These are phyloP conservation scores for Populus trichocarpa DNA, from an alignment of 441 rosid genomes.

Conservation along the genomic window DNA sequence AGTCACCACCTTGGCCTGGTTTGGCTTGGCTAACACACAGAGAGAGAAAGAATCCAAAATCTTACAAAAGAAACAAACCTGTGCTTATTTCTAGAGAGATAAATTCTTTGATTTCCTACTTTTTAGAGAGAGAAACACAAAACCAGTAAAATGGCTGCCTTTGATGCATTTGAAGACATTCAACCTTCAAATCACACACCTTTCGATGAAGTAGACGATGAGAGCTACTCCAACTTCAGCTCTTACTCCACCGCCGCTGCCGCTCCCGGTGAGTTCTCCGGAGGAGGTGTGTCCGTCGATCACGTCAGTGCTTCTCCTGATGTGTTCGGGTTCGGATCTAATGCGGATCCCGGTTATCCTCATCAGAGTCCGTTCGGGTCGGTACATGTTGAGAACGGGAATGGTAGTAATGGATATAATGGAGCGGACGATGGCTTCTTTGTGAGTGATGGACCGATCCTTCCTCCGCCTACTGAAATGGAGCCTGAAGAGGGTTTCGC, in stretches of 20 bases:
- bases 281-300: constrained; percentile 40
- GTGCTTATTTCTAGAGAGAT: background rate
- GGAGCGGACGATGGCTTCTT: no score
- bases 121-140: background rate
- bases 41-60: background rate
- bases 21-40: background rate
- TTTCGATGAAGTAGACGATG: constrained; percentile 38
- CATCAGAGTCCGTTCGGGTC: constrained; percentile 23
- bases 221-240: constrained; percentile 43
- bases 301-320: constrained; percentile 47
- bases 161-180: constrained; percentile 53
- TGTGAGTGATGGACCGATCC: no score
- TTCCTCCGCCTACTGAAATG: no score
- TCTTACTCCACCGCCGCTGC: constrained; percentile 40
- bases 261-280: constrained; percentile 26
- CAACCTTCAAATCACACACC: constrained; percentile 30
- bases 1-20: background rate
- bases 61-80: background rate
- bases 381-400: no score
- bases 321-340: constrained; percentile 47
- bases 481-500: no score
- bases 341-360: constrained; percentile 34
- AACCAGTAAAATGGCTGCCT: constrained; percentile 37
- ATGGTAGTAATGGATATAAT: no score
- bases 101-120: background rate